phyloP scores from a whole-genome alignment of 495 filamentous ascomycete species.

The Penicillium cosmopolitanum region DNA sequence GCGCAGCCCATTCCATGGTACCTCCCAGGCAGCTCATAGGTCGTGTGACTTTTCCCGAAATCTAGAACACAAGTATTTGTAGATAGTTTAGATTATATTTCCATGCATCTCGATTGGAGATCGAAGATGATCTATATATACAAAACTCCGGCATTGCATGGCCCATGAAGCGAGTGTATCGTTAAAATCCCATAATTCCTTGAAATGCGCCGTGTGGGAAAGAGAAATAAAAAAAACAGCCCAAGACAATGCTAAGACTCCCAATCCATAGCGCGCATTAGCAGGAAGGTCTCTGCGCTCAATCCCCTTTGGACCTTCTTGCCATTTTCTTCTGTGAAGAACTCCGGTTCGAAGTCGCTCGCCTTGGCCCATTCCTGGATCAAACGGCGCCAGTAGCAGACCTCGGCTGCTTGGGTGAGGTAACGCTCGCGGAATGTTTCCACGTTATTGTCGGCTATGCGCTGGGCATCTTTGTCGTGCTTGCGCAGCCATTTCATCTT shows the following conservation, averaged over 20 bases:
- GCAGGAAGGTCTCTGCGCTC: slow-evolving; percentile 23
- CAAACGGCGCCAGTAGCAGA: slow-evolving; percentile 52
- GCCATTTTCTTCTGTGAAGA: slow-evolving; percentile 22
- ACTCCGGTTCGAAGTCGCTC: slow-evolving; percentile 24
- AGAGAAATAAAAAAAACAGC: neutral
- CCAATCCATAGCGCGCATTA: slow-evolving; percentile 21
- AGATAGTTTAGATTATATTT: slow-evolving; percentile 6
- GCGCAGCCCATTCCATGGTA: slow-evolving; percentile 14
- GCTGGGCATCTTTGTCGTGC: slow-evolving; percentile 41
- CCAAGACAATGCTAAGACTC: slow-evolving; percentile 11
- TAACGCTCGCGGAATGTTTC: slow-evolving; percentile 49
- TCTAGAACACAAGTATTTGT: neutral
- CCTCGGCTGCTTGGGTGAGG: slow-evolving; percentile 50
- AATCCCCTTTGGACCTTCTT: slow-evolving; percentile 26
- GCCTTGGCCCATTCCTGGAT: slow-evolving; percentile 37
- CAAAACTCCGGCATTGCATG: slow-evolving; percentile 3
- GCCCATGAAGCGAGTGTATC: slow-evolving; percentile 7
- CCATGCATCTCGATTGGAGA: neutral
- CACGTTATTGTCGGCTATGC: slow-evolving; percentile 48
- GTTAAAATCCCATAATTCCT: slow-evolving; percentile 4
- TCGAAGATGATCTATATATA: slow-evolving; percentile 6
- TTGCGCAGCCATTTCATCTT: slow-evolving; percentile 42
- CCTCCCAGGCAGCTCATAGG: neutral
- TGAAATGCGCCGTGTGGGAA: neutral
- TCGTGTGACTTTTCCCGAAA: neutral